Evolutionary conservation across 2,329 filamentous ascomycete genomes (phyloP), one percentile per base, ranked within the genome.

Genomic region (Neofusicoccum sp.): DNA sequence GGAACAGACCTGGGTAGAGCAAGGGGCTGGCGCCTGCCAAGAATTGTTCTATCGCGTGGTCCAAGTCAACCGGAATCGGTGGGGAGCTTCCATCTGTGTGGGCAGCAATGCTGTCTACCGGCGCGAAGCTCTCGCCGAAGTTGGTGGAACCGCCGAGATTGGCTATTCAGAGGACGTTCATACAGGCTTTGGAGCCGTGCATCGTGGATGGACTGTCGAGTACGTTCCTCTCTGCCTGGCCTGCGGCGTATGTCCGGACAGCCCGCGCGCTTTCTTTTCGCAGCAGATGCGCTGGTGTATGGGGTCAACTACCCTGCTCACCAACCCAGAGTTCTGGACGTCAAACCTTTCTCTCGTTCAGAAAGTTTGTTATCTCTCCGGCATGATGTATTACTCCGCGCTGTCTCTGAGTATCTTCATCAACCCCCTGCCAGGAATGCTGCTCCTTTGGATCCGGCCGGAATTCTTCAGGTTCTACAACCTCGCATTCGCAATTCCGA

Each of bases 201-300:
- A 76, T 56, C 71, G 75, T 53, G 76, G 76, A 43, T 78, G 76
- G 76, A 77, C 74, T 62, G 71, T 78, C 60, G 73, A 74, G 63
- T 78, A 78, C 61, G 67, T 78, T 4, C 76, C 76, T 7, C 67
- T 78, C 11, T 76, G 75, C 59, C 67, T 78, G 53, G 76, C 76
- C 1, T 76, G 74, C 31, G 76, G 76, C n/a, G 73, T 78, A 54
- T 77, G 76, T 59, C 76, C 76, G 11, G 75, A 78, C 61, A 77
- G 73, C 0, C 76, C 76, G 2, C 69, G 75, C 4, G 75, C 76
- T 0, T 77, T 77, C 61, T 78, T 78, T 63, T 76, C 73, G 38
- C 76, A 78, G 70, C 76, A 78, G 67, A 77, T 78, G 76, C 71
- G 76, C 14, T 78, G 76, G 76, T 76, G 75, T 9, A 71, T 74